These are phyloP conservation scores for Salix suchowensis DNA, from an alignment of 345 rosid species.

Conservation along the genomic window DNA sequence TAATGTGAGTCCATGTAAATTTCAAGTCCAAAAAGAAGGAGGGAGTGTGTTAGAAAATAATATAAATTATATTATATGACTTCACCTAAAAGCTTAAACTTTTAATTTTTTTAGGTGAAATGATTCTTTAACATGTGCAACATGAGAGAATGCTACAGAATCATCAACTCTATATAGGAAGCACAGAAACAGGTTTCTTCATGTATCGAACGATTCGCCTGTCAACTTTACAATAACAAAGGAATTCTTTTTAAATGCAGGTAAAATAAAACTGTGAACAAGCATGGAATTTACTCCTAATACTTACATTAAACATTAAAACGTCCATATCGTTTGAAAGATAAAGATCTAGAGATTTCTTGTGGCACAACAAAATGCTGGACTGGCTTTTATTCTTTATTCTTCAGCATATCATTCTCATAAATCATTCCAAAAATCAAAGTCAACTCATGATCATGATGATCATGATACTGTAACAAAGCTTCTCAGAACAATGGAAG, in stretches of 20 bases:
- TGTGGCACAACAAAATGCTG: neutral
- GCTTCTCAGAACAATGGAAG: neutral
- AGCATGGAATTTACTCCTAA: neutral
- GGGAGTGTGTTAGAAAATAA: too few relatives aligned
- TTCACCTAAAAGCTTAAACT: too few relatives aligned
- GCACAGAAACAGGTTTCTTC: neutral
- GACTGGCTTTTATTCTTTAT: neutral
- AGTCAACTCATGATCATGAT: neutral
- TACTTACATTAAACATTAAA: neutral
- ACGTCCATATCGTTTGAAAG: neutral
- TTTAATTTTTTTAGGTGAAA: too few relatives aligned
- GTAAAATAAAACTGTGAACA: neutral
- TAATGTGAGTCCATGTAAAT: accelerated
- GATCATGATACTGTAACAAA: neutral
- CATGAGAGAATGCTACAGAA: neutral
- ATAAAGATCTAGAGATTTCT: neutral
- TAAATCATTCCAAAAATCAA: neutral
- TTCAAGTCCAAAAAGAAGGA: too few relatives aligned
- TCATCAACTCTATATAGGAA: neutral
- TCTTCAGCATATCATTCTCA: neutral
- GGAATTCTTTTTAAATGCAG: neutral
- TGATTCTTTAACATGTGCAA: neutral
- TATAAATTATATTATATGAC: too few relatives aligned
- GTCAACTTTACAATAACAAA: neutral
- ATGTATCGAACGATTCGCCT: neutral